Conservation (phyloP, 345 rosid genomes). For the Chamaenerion angustifolium region DNA sequence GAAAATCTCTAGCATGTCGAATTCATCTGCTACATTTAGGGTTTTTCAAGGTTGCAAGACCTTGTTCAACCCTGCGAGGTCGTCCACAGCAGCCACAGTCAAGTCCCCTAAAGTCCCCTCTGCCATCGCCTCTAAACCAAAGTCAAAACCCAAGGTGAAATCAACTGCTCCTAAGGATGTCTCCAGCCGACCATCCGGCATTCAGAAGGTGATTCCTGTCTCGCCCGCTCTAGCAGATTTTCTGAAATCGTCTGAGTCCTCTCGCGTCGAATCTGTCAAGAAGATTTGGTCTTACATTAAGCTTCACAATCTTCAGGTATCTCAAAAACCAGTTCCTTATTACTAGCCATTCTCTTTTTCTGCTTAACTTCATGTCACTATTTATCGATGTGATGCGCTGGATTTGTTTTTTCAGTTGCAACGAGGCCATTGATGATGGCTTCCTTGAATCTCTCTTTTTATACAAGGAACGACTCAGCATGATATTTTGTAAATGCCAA, state of each 20-base stretch:
- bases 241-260: conserved; percentile 48
- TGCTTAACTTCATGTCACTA: too few species aligned
- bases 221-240: conserved; percentile 54
- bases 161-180: background rate
- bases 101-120: conserved; percentile 17
- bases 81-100: conserved; percentile 11
- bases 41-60: conserved; percentile 51
- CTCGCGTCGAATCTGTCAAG: conserved; percentile 56
- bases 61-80: conserved; percentile 36
- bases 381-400: too few species aligned
- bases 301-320: conserved; percentile 66
- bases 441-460: too few species aligned
- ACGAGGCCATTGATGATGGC: too few species aligned
- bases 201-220: conserved; percentile 36
- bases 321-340: too few species aligned
- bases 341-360: too few species aligned
- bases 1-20: conserved; percentile 3
- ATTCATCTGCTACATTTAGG: conserved; percentile 31
- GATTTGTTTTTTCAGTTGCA: too few species aligned
- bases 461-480: too few species aligned
- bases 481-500: too few species aligned
- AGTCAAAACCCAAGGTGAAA: conserved; percentile 7
- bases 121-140: conserved; percentile 12
- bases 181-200: conserved; percentile 22
- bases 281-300: conserved; percentile 72